Conservation (phyloP, 805 yeast genomes). For the Ogataea philodendri region DNA sequence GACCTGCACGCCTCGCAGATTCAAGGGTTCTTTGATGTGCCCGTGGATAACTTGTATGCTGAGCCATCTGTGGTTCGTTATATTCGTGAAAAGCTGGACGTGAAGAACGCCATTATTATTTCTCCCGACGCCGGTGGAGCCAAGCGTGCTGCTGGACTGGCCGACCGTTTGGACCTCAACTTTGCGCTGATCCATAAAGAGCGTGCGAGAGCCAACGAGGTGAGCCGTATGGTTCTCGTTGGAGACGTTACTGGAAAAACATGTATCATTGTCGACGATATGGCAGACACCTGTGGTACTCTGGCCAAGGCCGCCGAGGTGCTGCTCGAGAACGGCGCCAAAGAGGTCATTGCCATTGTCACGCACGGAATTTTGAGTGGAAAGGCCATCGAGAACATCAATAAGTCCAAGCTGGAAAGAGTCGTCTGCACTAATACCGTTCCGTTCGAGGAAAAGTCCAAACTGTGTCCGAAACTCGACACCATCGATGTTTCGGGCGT, state of each 20-base stretch:
- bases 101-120: slow-evolving; percentile 64
- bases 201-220: slow-evolving; percentile 80
- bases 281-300: slow-evolving; percentile 91
- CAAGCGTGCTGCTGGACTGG: slow-evolving; percentile 82
- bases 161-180: slow-evolving; percentile 74
- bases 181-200: slow-evolving; percentile 86
- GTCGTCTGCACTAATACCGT: slow-evolving; percentile 81
- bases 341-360: slow-evolving; percentile 74
- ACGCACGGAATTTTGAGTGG: slow-evolving; percentile 81
- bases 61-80: slow-evolving; percentile 79
- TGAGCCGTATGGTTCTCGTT: slow-evolving; percentile 78
- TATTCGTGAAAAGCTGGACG: slow-evolving; percentile 59
- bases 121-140: slow-evolving; percentile 94
- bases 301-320: slow-evolving; percentile 80
- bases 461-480: slow-evolving; percentile 59
- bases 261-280: slow-evolving; percentile 80
- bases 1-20: slow-evolving; percentile 87
- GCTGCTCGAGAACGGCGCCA: slow-evolving; percentile 63
- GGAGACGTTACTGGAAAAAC: slow-evolving; percentile 78
- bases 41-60: slow-evolving; percentile 81
- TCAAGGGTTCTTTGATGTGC: slow-evolving; percentile 81
- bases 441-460: slow-evolving; percentile 66
- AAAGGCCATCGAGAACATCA: slow-evolving; percentile 68
- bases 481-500: slow-evolving; percentile 70
- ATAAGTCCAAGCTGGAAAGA: slow-evolving; percentile 61